Evolutionary conservation across 2,329 filamentous ascomycete genomes (phyloP), one percentile per base, ranked within the genome.

Genomic region (Pseudofabraea citricarpa): DNA sequence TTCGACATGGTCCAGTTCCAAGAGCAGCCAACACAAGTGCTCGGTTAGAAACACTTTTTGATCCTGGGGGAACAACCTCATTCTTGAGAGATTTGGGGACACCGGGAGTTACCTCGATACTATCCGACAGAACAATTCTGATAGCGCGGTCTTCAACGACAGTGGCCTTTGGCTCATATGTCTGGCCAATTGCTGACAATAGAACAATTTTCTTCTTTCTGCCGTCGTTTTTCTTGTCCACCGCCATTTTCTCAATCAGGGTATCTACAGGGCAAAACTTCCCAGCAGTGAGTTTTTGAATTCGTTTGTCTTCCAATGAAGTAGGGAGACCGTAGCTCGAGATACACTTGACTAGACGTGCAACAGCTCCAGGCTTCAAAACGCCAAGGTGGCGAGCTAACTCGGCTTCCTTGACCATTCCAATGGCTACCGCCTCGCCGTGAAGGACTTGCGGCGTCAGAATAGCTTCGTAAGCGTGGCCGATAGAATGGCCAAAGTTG

Each of bases 141-240:
- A 98, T 94, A 45, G 87, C 81, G 50, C 79, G 75, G 61, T 98
- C 94, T 9, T 85, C 78, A n/a, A 97, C 90, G 8, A 89, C 82
- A 55, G 85, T 96, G 21, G 93, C 93, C 63, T 85, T 87, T 43
- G 81, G 85, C 68, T 98, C 93, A 59, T 91, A 69, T 1, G 90
- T 94, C 57, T 84, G 81, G 45, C 93, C 93, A 60, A 98, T 95
- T 10, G 86, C 86, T 1, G 90, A 90, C 9, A 98, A 74, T 6
- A 98, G 77, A 6, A 96, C 91, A 50, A 98, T 86, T 68, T 95
- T 97, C 74, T 98, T 98, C 66, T 91, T 90, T 46, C 79, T 79
- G 2, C 93, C 93, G 35, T 95, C 87, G 53, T 98, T 98, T 73
- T 98, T 98, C 77, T 98, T 98, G 68, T 98, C 93, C 7, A 98